A percentile compares a stretch with the other conserved stretches of the same genome.
phyloP scores from a whole-genome alignment of 139 green algal species.

The Pleodorina starrii region DNA sequence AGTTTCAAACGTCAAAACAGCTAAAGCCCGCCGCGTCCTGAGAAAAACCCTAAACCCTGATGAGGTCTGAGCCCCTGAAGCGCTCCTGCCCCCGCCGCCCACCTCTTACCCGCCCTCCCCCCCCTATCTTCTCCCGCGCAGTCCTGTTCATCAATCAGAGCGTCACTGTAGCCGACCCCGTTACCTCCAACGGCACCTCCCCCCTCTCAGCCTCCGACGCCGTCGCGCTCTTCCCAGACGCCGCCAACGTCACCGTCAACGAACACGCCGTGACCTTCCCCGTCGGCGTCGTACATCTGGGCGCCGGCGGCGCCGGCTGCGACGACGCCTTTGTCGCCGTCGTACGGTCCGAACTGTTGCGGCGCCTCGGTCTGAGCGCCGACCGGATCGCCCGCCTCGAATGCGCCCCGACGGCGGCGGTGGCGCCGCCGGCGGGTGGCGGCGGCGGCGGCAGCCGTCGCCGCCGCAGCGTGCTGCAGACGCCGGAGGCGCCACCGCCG shows the following conservation, averaged over 20 bases:
- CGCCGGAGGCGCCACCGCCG: neutral
- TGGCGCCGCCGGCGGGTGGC: neutral
- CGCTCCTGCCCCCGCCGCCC: too few relatives aligned
- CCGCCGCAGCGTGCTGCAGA: neutral
- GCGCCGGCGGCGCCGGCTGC: neutral
- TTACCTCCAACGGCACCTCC: neutral
- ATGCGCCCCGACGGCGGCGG: neutral
- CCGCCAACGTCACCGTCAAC: slow-evolving; percentile 12
- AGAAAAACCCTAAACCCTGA: too few relatives aligned
- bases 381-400: neutral
- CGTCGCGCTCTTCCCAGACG: slow-evolving; percentile 5
- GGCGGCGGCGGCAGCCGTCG: neutral
- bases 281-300: neutral
- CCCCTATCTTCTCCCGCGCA: neutral
- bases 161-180: neutral
- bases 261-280: slow-evolving; percentile 9
- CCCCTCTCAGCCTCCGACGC: neutral
- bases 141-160: slow-evolving; percentile 10
- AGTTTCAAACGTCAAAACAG: too few relatives aligned
- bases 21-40: too few relatives aligned
- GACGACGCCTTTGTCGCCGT: neutral
- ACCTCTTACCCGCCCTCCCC: too few relatives aligned
- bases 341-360: neutral
- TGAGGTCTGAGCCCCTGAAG: too few relatives aligned
- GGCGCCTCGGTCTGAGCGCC: neutral